Conservation (phyloP, 306 rosid species). For the Sesbania bispinosa region DNA sequence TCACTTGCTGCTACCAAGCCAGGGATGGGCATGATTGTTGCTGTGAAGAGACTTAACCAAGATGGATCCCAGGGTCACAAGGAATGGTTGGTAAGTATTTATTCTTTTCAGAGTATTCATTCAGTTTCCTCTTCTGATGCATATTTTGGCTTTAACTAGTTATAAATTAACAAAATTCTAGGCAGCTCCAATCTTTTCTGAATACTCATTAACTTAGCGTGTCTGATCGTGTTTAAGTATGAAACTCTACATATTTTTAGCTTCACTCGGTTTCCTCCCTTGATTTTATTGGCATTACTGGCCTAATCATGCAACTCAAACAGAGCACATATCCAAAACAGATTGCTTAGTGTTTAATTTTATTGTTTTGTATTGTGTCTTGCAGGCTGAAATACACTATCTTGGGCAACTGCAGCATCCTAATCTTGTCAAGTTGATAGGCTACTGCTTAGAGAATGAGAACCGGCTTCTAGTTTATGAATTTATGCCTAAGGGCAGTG, state of each 20-base stretch:
- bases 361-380: background rate
- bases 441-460: too few relatives aligned
- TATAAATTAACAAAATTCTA: background rate
- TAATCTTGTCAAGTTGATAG: too few relatives aligned
- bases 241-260: background rate
- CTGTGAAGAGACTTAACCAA: constrained; percentile 84
- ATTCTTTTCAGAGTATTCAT: background rate
- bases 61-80: constrained; percentile 86
- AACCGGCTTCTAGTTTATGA: too few relatives aligned
- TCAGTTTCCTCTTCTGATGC: background rate
- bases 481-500: too few relatives aligned
- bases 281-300: constrained; percentile 1
- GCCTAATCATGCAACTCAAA: background rate
- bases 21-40: constrained; percentile 66
- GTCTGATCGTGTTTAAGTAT: background rate
- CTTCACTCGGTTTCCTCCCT: background rate
- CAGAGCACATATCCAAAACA: background rate
- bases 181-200: too few relatives aligned
- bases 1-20: constrained; percentile 55
- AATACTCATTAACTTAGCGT: background rate
- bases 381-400: too few relatives aligned
- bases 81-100: constrained; percentile 72
- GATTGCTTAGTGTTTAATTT: constrained; percentile 3
- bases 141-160: background rate
- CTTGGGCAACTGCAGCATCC: too few relatives aligned